Evolutionary conservation across 495 filamentous ascomycete species (phyloP), one percentile per base, ranked within the genome.

Genomic region (Penicillium steckii): DNA sequence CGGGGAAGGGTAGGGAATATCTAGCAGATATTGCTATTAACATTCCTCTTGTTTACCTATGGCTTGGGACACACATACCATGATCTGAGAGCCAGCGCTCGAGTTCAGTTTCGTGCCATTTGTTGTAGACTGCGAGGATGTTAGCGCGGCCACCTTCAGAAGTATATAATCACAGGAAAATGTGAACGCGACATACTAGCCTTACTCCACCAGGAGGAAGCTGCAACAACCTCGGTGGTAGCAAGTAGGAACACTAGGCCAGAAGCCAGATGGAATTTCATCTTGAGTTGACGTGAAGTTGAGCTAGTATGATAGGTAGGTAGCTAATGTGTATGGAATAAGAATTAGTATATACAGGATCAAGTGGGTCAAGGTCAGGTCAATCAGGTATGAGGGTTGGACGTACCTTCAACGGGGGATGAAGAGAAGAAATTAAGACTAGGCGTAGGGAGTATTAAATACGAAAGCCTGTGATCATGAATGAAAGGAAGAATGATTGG

Each of bases 21-120:
- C 82, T 77, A 33, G 8, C 24, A n/a, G n/a, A 4, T 7, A 1
- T 27, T 1, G n/a, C n/a, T n/a, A n/a, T n/a, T n/a, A n/a, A n/a
- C n/a, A n/a, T n/a, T n/a, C n/a, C n/a, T n/a, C n/a, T n/a, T n/a
- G n/a, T n/a, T n/a, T n/a, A n/a, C n/a, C n/a, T n/a, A 27, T 35
- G 4, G n/a, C 8, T 41, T 22, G 21, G 8, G 5, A 21, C 48
- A 27, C 58, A 3, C 44, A 40, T 44, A 77, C 72, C 74, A 72
- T 98, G 84, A 60, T 98, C 94, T 21, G 88, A 89, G 51, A 98
- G 86, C 94, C 94, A 98, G 61, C 94, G 81, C 76, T 98, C 93
- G 9, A 98, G 82, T 77, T 98, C 94, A 6, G 90, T 96, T 75
- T 97, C 86, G 66, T 97, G 93, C 94, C 94, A 98, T 67, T 93